Conservation (phyloP, 257 asterid genomes). For the Gynochthodes officinalis region DNA sequence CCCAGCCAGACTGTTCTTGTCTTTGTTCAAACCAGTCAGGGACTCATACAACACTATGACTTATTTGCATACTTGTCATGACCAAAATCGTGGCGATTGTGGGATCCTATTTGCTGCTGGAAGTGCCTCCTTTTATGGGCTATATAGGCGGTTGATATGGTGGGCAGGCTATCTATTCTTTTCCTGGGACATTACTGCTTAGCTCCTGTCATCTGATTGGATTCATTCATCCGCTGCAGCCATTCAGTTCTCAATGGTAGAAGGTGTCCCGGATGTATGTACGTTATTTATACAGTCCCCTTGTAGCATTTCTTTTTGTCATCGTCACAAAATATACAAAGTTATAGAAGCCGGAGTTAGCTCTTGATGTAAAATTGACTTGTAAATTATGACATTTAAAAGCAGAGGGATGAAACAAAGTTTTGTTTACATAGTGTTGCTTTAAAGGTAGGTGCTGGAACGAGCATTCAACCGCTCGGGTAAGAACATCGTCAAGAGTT, state of each 20-base stretch:
- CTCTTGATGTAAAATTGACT: conserved; percentile 19
- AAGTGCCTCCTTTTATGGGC: neutral
- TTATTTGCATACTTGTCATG: neutral
- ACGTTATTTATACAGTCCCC: neutral
- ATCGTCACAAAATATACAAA: neutral
- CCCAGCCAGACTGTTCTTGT: conserved; percentile 79
- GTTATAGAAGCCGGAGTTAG: conserved; percentile 14
- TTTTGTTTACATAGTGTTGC: neutral
- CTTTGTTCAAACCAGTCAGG: conserved; percentile 81
- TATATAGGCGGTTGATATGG: neutral
- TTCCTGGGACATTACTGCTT: neutral
- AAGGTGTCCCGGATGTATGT: neutral
- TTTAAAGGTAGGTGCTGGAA: too few species aligned
- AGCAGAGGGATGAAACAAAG: conserved; percentile 15
- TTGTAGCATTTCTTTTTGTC: neutral
- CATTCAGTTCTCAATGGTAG: neutral
- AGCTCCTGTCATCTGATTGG: neutral
- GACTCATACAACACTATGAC: conserved; percentile 43
- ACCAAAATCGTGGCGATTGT: neutral
- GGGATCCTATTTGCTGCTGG: neutral
- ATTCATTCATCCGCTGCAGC: neutral
- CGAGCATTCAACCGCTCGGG: too few species aligned
- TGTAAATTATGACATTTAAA: conserved; percentile 28
- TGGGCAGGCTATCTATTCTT: neutral
- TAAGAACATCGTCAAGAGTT: too few species aligned